Percentiles rank a stretch among this genome's conserved stretches.
These are phyloP conservation scores for Aspergillus melleus DNA, from an alignment of 2,329 filamentous ascomycete genomes.

Conservation along the genomic window DNA sequence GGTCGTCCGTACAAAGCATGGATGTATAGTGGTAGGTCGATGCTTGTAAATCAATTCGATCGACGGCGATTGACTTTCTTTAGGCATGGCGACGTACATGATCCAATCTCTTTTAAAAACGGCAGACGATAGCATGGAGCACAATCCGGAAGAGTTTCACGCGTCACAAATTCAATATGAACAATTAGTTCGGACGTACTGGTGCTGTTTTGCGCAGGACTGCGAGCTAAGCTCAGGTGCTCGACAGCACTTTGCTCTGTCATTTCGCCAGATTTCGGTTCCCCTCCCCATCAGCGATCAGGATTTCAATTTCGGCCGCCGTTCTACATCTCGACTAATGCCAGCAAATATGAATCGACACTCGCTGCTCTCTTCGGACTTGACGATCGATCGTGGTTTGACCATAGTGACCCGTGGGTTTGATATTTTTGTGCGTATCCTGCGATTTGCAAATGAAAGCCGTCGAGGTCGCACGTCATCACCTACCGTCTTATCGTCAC, in stretches of 20 bases:
- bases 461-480: conserved; percentile 28
- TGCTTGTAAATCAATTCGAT: not conserved
- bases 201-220: conserved; percentile 40
- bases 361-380: conserved; percentile 17
- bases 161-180: conserved; percentile 36
- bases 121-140: conserved; percentile 39
- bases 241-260: conserved; percentile 38
- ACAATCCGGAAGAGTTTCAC: conserved; percentile 35
- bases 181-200: conserved; percentile 40
- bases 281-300: conserved; percentile 37
- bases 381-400: conserved; percentile 36
- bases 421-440: conserved; percentile 38
- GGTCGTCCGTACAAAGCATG: conserved; percentile 38
- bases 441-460: conserved; percentile 39
- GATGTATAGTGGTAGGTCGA: conserved; percentile 39
- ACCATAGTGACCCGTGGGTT: conserved; percentile 39
- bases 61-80: not conserved
- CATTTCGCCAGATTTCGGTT: conserved; percentile 38
- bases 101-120: conserved; percentile 39
- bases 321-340: conserved; percentile 26
- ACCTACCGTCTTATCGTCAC: conserved; percentile 10
- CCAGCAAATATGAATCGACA: conserved; percentile 29
- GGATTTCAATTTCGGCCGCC: conserved; percentile 36
- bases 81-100: conserved; percentile 42
- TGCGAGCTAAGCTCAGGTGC: conserved; percentile 40